phyloP scores from a whole-genome alignment of 2,329 filamentous ascomycete genomes.

The Ophiocordyceps australis region DNA sequence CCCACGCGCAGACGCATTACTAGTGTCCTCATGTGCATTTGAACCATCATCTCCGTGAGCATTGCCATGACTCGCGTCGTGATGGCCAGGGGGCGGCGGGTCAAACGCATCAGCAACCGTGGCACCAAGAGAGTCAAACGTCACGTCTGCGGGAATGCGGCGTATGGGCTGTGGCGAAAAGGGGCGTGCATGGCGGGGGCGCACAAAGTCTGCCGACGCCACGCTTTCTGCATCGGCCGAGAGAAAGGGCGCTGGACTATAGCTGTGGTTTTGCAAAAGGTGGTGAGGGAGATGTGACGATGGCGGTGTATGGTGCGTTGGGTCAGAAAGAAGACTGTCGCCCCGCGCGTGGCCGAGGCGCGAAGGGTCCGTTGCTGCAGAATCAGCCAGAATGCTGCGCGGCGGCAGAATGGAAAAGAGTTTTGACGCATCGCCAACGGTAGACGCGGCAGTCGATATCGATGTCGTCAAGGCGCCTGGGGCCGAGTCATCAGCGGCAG shows the following conservation, averaged over 20 bases:
- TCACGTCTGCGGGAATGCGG: slow-evolving; percentile 20
- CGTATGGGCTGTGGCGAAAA: slow-evolving; percentile 40
- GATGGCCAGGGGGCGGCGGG: no score
- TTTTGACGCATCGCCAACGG: slow-evolving; percentile 19
- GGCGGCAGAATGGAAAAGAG: slow-evolving; percentile 47
- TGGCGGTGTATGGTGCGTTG: no score
- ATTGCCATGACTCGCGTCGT: no score
- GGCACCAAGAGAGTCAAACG: slow-evolving; percentile 17
- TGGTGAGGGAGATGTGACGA: no score
- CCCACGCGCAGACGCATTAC: no score
- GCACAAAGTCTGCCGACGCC: slow-evolving; percentile 33
- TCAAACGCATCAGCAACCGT: slow-evolving; percentile 4
- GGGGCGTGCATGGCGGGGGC: slow-evolving; percentile 33
- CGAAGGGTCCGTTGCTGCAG: slow-evolving; percentile 19
- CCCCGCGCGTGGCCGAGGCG: slow-evolving; percentile 21
- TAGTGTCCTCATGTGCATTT: no score
- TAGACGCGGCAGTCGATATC: slow-evolving; percentile 12
- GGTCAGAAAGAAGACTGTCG: slow-evolving; percentile 33
- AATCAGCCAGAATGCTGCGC: slow-evolving; percentile 43
- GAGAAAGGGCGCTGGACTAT: slow-evolving; percentile 37
- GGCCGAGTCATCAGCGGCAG: slow-evolving; percentile 18
- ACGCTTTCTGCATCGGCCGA: slow-evolving; percentile 32
- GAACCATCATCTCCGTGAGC: no score
- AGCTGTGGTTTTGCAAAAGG: slow-evolving; percentile 28
- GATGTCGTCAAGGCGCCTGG: no score